Evolutionary conservation across 352 stramenopile genomes (phyloP).

Genomic region (Pythium vanterpoolii): DNA sequence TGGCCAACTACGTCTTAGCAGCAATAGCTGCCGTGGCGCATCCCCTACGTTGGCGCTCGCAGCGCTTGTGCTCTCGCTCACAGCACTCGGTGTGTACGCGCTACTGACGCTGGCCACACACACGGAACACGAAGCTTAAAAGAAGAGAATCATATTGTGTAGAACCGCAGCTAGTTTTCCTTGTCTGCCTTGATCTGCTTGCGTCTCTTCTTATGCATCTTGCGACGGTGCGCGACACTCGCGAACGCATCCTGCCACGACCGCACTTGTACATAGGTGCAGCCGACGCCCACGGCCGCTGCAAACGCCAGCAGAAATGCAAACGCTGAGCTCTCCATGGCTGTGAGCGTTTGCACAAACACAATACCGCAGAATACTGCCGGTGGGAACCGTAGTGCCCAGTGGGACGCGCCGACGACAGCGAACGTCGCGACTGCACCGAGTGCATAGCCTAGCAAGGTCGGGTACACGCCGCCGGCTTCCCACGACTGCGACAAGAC

Average conservation of each 20-base stretch:
- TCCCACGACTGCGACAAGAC: slow-evolving; percentile 50
- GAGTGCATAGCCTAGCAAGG: slow-evolving; percentile 50
- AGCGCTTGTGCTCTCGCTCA: slow-evolving; percentile 1
- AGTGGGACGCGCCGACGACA: slow-evolving; percentile 30
- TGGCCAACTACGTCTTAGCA: neutral
- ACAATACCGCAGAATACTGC: slow-evolving; percentile 8
- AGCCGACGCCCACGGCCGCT: slow-evolving; percentile 39
- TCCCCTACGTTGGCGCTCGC: neutral
- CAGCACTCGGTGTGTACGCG: neutral
- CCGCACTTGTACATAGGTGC: slow-evolving; percentile 53
- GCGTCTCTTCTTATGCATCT: slow-evolving; percentile 7
- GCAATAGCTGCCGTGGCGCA: neutral
- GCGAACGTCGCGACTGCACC: slow-evolving; percentile 40
- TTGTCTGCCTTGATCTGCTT: slow-evolving; percentile 31
- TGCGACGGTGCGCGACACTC: slow-evolving; percentile 27
- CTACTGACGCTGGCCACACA: neutral
- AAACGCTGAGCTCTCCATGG: slow-evolving; percentile 27
- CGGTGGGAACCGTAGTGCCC: slow-evolving; percentile 17
- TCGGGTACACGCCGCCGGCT: slow-evolving; percentile 54
- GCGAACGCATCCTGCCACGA: slow-evolving; percentile 56
- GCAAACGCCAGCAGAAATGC: slow-evolving; percentile 35
- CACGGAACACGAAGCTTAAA: neutral
- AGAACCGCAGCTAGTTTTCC: slow-evolving; percentile 21
- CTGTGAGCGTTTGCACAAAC: slow-evolving; percentile 13
- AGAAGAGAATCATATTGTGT: neutral